phyloP scores from a whole-genome alignment of 2,329 filamentous ascomycete genomes.

The Plenodomus biglobosus region DNA sequence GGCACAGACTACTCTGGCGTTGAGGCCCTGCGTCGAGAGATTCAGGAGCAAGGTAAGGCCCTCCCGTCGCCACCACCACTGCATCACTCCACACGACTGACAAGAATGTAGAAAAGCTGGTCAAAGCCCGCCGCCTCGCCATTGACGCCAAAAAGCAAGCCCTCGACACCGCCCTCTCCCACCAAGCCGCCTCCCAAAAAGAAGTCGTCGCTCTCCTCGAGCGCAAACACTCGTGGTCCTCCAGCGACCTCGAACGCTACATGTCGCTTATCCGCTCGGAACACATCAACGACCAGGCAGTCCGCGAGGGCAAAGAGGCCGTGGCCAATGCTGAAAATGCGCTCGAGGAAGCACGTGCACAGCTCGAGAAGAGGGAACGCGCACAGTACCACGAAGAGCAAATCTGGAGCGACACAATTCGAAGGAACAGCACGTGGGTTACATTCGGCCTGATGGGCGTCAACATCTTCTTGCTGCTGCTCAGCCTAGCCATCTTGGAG shows the following conservation, averaged over 20 bases:
- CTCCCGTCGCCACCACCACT: background rate
- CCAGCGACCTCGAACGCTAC: slow-evolving; percentile 87
- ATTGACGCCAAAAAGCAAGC: slow-evolving; percentile 72
- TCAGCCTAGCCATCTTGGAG: slow-evolving; percentile 86
- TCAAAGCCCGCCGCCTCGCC: slow-evolving; percentile 61
- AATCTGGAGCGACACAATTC: slow-evolving; percentile 97
- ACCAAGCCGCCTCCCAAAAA: slow-evolving; percentile 85
- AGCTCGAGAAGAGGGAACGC: slow-evolving; percentile 79
- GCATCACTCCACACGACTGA: background rate
- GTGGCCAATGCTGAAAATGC: slow-evolving; percentile 76
- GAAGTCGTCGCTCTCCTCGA: slow-evolving; percentile 94
- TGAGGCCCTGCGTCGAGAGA: slow-evolving; percentile 78
- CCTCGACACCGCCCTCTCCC: slow-evolving; percentile 81
- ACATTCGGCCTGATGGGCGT: slow-evolving; percentile 98
- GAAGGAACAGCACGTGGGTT: slow-evolving; percentile 95
- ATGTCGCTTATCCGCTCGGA: slow-evolving; percentile 89
- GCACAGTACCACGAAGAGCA: slow-evolving; percentile 97
- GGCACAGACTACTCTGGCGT: slow-evolving; percentile 85
- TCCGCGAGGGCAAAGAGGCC: slow-evolving; percentile 69
- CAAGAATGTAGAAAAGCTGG: slow-evolving; percentile 57
- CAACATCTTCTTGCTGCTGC: slow-evolving; percentile 85
- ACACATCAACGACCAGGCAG: slow-evolving; percentile 87
- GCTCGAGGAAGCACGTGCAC: slow-evolving; percentile 73
- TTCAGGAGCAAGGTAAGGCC: slow-evolving; percentile 62
- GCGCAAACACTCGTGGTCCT: slow-evolving; percentile 89